Conservation (phyloP, 495 filamentous ascomycete species). For the Penicillium antarcticum region DNA sequence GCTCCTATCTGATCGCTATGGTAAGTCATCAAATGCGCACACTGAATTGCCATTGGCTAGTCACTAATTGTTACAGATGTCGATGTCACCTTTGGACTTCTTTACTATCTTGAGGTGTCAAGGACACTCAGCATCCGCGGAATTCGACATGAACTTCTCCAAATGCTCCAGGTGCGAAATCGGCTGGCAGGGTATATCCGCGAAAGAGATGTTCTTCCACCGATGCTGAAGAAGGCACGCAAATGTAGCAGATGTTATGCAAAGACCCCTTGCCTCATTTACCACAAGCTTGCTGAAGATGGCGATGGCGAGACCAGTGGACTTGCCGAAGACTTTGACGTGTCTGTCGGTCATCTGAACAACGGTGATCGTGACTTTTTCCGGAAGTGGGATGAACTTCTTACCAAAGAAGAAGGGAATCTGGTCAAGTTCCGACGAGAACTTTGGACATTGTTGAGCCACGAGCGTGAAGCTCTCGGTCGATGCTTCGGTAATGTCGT, state of each 20-base stretch:
- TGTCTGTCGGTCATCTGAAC: slow-evolving; percentile 69
- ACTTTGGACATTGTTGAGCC: slow-evolving; percentile 91
- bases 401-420: slow-evolving; percentile 92
- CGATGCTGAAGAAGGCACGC: slow-evolving; percentile 76
- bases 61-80: slow-evolving; percentile 55
- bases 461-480: slow-evolving; percentile 81
- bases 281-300: slow-evolving; percentile 86
- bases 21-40: slow-evolving; percentile 30
- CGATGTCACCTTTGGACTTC: slow-evolving; percentile 78
- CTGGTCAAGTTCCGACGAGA: slow-evolving; percentile 79
- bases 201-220: slow-evolving; percentile 74
- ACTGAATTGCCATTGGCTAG: not conserved
- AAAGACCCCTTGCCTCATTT: slow-evolving; percentile 83
- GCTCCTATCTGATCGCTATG: slow-evolving; percentile 88
- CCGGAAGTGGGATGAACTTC: slow-evolving; percentile 85
- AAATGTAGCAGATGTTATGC: slow-evolving; percentile 84
- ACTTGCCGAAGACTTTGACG: slow-evolving; percentile 70
- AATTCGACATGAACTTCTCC: slow-evolving; percentile 78
- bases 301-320: slow-evolving; percentile 78
- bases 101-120: slow-evolving; percentile 92
- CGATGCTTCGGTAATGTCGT: slow-evolving; percentile 73
- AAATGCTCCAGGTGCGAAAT: slow-evolving; percentile 97
- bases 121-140: slow-evolving; percentile 81
- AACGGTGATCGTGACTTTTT: slow-evolving; percentile 77
- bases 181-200: slow-evolving; percentile 78